Base-by-base conservation (phyloP, 192 early-diverging fungal genomes). In the Coemansia sp. region DNA sequence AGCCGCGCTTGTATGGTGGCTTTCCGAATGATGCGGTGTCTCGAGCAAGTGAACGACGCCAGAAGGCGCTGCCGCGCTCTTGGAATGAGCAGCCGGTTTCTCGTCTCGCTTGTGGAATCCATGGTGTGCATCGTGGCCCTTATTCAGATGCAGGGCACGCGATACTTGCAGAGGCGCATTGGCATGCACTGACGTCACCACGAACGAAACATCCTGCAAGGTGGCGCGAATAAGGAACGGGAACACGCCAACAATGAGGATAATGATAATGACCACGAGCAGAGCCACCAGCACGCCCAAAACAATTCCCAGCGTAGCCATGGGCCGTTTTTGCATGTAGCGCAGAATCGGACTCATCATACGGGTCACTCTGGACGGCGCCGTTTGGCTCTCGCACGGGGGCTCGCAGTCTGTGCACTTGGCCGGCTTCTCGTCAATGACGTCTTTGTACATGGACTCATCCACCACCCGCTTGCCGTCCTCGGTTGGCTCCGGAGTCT, bases 181-280 rank as follows among this genome's bases (percentile, higher is more conserved):
- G 11, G 64, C 71, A 14, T 62, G 71, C 20, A 74, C 56, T 10
- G 55, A 54, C 36, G 64, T 74, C 6, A 74, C 45, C 0, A 40
- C 16, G 2, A 74, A 36, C 11, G 71, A 63, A n/a, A 74, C 56
- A 31, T 74, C 71, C 48, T 74, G 64, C 4, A 74, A 45, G n/a
- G 63, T 74, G 3, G 64, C 36, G 43, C 71, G 64, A 42, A 74
- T 74, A 10, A 74, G 51, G 37, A 59, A 66, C 8, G 71, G 71
- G 42, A 74, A 60, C 42, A 74, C 71, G 40, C 60, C 55, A 40
- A 63, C 60, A 20, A 67, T 50, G 32, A 74, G 14, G 6, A 74
- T 58, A 11, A 67, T 53, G n/a, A 74, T 60, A 11, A 75, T 58
- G 23, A 68, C 40, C n/a, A 56, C 55, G 21, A 75, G 51, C 8